phyloP scores from a whole-genome alignment of 805 yeast species.

The Metschnikowia corniflorae region DNA sequence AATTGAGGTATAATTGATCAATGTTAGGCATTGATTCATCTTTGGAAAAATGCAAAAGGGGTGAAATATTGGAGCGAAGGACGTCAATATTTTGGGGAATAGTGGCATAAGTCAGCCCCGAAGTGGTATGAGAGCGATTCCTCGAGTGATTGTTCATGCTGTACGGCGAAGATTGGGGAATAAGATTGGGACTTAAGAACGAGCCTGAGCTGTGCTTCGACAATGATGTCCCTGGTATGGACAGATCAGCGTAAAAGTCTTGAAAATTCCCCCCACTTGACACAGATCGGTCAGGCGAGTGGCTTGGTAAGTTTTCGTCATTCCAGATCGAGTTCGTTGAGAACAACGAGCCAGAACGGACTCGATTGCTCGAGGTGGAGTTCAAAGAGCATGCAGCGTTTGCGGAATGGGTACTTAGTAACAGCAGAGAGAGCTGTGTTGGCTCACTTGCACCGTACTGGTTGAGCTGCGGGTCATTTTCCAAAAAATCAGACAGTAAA shows the following conservation, averaged over 20 bases:
- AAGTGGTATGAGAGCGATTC: conserved; percentile 52
- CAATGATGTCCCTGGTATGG: conserved; percentile 1
- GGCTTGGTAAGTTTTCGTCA: conserved; percentile 32
- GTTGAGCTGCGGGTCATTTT: conserved; percentile 1
- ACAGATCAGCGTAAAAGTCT: conserved; percentile 13
- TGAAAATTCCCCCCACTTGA: conserved; percentile 11
- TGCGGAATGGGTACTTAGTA: conserved; percentile 11
- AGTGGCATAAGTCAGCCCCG: conserved; percentile 29
- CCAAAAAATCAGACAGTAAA: conserved; percentile 8
- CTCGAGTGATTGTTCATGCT: conserved; percentile 12
- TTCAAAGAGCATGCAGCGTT: conserved; percentile 6
- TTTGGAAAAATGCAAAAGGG: conserved; percentile 21
- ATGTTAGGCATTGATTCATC: conserved; percentile 28
- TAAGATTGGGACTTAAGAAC: conserved; percentile 20
- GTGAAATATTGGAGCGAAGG: conserved; percentile 22
- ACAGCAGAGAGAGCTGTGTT: conserved; percentile 15
- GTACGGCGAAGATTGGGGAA: conserved; percentile 18
- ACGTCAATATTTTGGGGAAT: conserved; percentile 13
- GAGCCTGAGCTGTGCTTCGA: conserved; percentile 13
- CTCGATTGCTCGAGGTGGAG: conserved; percentile 25
- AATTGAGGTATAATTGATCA: conserved; percentile 31
- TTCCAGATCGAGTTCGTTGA: conserved; percentile 57
- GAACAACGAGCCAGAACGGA: conserved; percentile 56
- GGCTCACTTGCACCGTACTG: background rate
- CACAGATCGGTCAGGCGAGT: conserved; percentile 16